A percentile compares a stretch with the other conserved stretches of the same genome.
Evolutionary conservation across 202 grass and related monocot species (phyloP).

Genomic region (Zizania palustris): DNA sequence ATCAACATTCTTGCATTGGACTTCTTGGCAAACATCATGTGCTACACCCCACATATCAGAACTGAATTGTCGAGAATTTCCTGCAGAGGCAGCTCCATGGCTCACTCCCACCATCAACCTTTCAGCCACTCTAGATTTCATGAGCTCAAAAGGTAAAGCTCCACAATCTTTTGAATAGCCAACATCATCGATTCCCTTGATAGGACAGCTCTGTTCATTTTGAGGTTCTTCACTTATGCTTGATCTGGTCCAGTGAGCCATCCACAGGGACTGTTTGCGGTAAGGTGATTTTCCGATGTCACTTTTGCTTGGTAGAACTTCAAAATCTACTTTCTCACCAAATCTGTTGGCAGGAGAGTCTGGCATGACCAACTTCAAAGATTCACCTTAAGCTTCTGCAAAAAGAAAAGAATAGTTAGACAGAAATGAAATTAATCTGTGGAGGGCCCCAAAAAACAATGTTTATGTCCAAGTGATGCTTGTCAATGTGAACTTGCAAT

Average conservation of each 20-base stretch:
- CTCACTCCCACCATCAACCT: constrained; percentile 43
- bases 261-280: constrained; percentile 52
- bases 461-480: neutral
- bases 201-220: constrained; percentile 28
- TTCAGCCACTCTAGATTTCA: constrained; percentile 44
- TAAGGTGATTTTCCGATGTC: constrained; percentile 38
- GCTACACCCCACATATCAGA: constrained; percentile 44
- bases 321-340: constrained; percentile 41
- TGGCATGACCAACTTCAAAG: constrained; percentile 43
- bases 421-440: constrained; percentile 10
- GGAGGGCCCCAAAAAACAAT: neutral
- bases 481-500: no score
- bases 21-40: constrained; percentile 46
- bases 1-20: constrained; percentile 42
- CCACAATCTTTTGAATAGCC: constrained; percentile 41
- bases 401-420: constrained; percentile 11
- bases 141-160: constrained; percentile 43
- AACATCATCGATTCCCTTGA: constrained; percentile 33
- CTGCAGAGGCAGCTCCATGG: constrained; percentile 34
- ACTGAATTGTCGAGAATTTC: constrained; percentile 41
- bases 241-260: constrained; percentile 53
- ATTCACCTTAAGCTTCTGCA: constrained; percentile 15
- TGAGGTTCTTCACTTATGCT: constrained; percentile 36
- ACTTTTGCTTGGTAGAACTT: constrained; percentile 34
- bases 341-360: constrained; percentile 40